These are phyloP conservation scores for Alternaria rosae DNA, from an alignment of 2,329 filamentous ascomycete species.

Conservation along the genomic window DNA sequence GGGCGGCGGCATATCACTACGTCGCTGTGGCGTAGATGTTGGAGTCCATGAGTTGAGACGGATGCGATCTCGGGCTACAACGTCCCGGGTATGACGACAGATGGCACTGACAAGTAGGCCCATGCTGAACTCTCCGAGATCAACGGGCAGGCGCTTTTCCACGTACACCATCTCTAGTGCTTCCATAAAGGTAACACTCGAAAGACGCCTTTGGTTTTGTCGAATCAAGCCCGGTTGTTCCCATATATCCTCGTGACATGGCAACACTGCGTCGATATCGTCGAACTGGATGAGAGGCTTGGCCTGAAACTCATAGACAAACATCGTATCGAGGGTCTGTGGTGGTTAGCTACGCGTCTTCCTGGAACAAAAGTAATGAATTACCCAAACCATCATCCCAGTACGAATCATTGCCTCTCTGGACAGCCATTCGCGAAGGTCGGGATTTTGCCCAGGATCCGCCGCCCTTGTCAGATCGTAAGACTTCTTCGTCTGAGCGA, in stretches of 20 bases:
- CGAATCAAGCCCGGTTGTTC: neutral
- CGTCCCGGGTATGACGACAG: conserved; percentile 59
- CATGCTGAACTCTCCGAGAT: conserved; percentile 59
- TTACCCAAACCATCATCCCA: conserved; percentile 17
- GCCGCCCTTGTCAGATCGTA: neutral
- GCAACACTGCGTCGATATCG: conserved; percentile 11
- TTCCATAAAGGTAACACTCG: conserved; percentile 7
- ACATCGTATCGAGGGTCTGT: conserved; percentile 11
- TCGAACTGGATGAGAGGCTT: conserved; percentile 17
- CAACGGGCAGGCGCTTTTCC: conserved; percentile 56
- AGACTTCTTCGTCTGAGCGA: neutral
- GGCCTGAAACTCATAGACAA: conserved; percentile 16
- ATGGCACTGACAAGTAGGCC: conserved; percentile 60
- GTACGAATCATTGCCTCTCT: conserved; percentile 11
- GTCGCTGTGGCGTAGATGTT: conserved; percentile 23
- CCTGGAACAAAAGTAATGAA: neutral
- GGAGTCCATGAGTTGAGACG: conserved; percentile 53
- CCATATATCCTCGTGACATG: conserved; percentile 20
- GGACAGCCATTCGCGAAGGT: neutral
- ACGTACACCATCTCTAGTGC: conserved; percentile 58
- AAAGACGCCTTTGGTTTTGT: neutral
- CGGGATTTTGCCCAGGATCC: neutral
- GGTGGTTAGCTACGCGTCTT: neutral
- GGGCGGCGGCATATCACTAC: conserved; percentile 6
- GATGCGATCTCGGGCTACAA: conserved; percentile 55